phyloP scores from a whole-genome alignment of 768 basidiomycete genomes.

The Tulasnella sp. region DNA sequence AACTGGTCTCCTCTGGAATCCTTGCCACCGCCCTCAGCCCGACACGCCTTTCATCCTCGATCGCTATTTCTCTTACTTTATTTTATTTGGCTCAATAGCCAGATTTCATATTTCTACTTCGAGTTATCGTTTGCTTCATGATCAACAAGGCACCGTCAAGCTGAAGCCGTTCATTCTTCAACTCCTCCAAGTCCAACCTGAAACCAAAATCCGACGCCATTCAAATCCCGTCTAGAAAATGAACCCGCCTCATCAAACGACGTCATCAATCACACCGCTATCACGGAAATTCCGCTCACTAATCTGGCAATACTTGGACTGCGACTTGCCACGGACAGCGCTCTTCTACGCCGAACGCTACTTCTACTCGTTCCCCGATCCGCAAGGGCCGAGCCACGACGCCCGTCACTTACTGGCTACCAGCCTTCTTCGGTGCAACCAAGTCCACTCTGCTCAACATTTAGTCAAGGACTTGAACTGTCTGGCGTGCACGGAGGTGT shows the following conservation, averaged over 20 bases:
- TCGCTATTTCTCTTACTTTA: neutral
- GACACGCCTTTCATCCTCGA: neutral
- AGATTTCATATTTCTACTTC: neutral
- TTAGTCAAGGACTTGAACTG: conserved; percentile 59
- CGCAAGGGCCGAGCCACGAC: conserved; percentile 63
- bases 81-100: neutral
- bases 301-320: conserved; percentile 77
- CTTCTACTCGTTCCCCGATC: conserved; percentile 31
- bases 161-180: neutral
- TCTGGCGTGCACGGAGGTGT: conserved; percentile 66
- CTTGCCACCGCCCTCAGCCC: neutral
- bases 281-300: conserved; percentile 27
- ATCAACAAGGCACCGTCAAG: neutral
- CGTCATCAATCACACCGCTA: neutral
- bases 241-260: neutral
- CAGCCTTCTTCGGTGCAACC: conserved; percentile 54
- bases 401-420: conserved; percentile 78
- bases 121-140: neutral
- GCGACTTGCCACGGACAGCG: conserved; percentile 64
- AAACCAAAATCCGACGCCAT: neutral
- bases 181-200: neutral
- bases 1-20: neutral
- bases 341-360: conserved; percentile 86
- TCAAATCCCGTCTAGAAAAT: neutral
- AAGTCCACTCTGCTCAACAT: conserved; percentile 62